Base-by-base conservation (phyloP, 495 filamentous ascomycete species). In the Penicillium arizonense region DNA sequence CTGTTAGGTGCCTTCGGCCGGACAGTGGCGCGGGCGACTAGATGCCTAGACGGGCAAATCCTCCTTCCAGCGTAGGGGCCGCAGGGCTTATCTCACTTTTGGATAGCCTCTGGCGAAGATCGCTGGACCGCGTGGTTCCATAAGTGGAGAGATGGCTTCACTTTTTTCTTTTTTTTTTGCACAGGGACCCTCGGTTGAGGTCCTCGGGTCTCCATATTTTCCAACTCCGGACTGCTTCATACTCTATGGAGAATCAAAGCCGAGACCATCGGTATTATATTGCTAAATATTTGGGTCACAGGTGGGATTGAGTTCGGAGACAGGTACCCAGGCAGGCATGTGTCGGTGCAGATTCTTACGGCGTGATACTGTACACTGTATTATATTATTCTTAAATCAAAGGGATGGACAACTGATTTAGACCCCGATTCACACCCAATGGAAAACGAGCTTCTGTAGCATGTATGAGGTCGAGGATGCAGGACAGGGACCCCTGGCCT, bases 71-170 rank as follows among this genome's bases (percentile, higher is more conserved):
- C 33, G 55, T 46, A 36, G 62, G 59, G 50, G 53, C 59, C 56
- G 48, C 62, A 65, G 62, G 56, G 63, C 63, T 63, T 63, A 66
- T 65, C 57, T 57, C 44, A 49, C 50, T 50, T 52, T 55, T 56
- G 59, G 47, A 57, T 36, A 37, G 47, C 24, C 40, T 48, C 18
- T 39, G 36, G 44, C 28, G 59, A 61, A 54, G 60, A 65, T 65
- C 59, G 53, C 50, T 55, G 58, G 58, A 57, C 61, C 52, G 59
- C 6, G 36, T 55, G 58, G 51, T 57, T 57, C 50, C 46, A 30
- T 41, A 45, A 42, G 53, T 60, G 50, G 56, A 55, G 56, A 55
- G 62, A 54, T 45, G 55, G 14, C 30, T 55, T 30, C 28, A 50
- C 44, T 50, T 51, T 56, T 49, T 44, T 45, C 39, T 47, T 50